Conservation (phyloP, 257 asterid genomes). For the Nicotiana sylvestris region DNA sequence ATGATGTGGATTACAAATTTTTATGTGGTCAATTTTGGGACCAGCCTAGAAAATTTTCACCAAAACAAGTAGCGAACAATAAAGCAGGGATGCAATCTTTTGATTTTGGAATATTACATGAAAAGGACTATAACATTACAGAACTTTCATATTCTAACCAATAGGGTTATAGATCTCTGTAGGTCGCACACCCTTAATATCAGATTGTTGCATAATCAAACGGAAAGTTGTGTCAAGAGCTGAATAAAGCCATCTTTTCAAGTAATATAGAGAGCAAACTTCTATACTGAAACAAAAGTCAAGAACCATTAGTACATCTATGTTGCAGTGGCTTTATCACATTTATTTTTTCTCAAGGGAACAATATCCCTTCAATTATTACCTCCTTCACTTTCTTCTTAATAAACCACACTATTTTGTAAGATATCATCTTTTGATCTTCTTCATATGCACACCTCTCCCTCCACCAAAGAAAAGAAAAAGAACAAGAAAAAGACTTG, state of each 20-base stretch:
- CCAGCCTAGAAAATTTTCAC: not conserved
- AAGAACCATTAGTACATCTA: not conserved
- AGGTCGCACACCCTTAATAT: not conserved
- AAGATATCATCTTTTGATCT: not conserved
- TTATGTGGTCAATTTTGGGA: not conserved
- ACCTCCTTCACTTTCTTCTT: not conserved
- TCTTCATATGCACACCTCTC: not conserved
- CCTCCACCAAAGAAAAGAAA: not conserved
- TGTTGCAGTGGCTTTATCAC: not conserved
- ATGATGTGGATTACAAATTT: not conserved
- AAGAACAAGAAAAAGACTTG: not conserved
- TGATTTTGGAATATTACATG: not conserved
- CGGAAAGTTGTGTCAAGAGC: not conserved
- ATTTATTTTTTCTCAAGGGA: not conserved
- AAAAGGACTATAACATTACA: not conserved
- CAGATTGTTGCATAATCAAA: not conserved
- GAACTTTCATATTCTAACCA: not conserved
- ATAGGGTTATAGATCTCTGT: not conserved
- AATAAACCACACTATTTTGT: not conserved
- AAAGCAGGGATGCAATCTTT: too few relatives aligned
- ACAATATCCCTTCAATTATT: not conserved
- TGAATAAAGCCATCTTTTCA: not conserved
- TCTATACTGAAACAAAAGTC: not conserved
- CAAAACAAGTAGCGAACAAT: too few relatives aligned
- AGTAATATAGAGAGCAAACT: not conserved